These are phyloP conservation scores for Fomes fomentarius DNA, from an alignment of 1,284 basidiomycete species.

Conservation along the genomic window DNA sequence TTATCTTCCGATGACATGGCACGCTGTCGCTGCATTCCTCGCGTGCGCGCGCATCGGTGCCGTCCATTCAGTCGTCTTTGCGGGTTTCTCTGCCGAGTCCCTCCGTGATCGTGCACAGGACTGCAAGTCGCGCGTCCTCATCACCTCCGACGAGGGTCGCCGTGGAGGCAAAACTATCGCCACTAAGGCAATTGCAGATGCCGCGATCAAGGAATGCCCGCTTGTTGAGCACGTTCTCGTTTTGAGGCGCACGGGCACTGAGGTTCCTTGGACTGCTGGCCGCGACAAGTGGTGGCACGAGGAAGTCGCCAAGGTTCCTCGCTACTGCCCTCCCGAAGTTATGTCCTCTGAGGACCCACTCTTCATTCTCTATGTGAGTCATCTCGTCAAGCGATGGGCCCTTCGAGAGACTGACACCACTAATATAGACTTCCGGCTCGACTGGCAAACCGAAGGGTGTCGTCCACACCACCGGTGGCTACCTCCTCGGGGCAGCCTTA, in stretches of 20 bases:
- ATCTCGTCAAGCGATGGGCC: background rate
- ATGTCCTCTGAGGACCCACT: slow-evolving; percentile 94
- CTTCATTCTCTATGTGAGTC: slow-evolving; percentile 93
- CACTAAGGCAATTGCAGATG: slow-evolving; percentile 95
- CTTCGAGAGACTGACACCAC: background rate
- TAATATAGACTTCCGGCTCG: slow-evolving; percentile 83
- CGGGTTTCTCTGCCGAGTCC: slow-evolving; percentile 97
- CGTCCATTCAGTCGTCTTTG: slow-evolving; percentile 98
- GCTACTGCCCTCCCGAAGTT: slow-evolving; percentile 87
- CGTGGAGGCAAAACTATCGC: slow-evolving; percentile 96
- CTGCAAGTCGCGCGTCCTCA: slow-evolving; percentile 88
- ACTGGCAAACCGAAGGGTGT: slow-evolving; percentile 98
- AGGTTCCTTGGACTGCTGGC: slow-evolving; percentile 83
- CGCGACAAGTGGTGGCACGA: slow-evolving; percentile 98
- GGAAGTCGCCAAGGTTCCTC: slow-evolving; percentile 82
- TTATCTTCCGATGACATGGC: slow-evolving; percentile 91
- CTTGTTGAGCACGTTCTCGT: slow-evolving; percentile 92
- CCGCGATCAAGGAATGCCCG: slow-evolving; percentile 87
- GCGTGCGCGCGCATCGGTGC: slow-evolving; percentile 98
- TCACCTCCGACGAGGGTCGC: slow-evolving; percentile 95
- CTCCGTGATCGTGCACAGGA: slow-evolving; percentile 93
- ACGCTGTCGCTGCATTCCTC: slow-evolving; percentile 94
- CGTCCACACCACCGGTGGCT: slow-evolving; percentile 94
- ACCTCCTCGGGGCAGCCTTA: slow-evolving; percentile 86
- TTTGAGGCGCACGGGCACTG: slow-evolving; percentile 85